Conservation (phyloP, 2,329 filamentous ascomycete genomes). For the Botrytis fabae region DNA sequence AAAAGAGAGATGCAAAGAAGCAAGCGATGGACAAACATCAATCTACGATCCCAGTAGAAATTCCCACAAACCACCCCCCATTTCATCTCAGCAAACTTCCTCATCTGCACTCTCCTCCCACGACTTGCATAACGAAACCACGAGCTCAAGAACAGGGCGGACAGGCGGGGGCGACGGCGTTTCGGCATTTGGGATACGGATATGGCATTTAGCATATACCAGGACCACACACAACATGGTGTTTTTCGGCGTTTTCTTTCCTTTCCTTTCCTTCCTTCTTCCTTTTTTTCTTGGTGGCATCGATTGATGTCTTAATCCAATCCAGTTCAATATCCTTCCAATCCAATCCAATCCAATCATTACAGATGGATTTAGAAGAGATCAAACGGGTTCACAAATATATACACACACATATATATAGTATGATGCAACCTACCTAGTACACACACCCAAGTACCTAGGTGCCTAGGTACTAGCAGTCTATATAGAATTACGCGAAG, state of each 20-base stretch:
- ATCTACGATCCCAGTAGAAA: not conserved
- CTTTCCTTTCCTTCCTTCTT: not conserved
- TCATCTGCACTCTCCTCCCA: not conserved
- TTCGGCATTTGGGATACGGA: not conserved
- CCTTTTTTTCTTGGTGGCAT: not conserved
- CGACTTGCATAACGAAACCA: conserved; percentile 3
- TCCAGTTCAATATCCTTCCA: not conserved
- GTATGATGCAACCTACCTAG: too few relatives aligned
- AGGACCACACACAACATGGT: not conserved
- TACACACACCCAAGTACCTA: too few relatives aligned
- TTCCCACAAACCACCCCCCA: not conserved
- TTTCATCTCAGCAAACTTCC: not conserved
- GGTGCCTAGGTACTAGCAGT: too few relatives aligned
- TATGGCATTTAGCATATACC: not conserved
- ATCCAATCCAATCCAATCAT: too few relatives aligned
- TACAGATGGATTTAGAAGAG: too few relatives aligned
- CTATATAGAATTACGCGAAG: too few relatives aligned
- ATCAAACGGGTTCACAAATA: too few relatives aligned
- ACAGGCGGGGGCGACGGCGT: not conserved
- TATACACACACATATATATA: too few relatives aligned
- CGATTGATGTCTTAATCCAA: not conserved
- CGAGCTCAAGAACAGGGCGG: conserved; percentile 7
- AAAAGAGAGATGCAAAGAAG: not conserved
- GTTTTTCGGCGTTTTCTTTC: not conserved
- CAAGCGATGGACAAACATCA: not conserved